phyloP scores from a whole-genome alignment of 2,329 filamentous ascomycete species.

The Emergomyces africanus region DNA sequence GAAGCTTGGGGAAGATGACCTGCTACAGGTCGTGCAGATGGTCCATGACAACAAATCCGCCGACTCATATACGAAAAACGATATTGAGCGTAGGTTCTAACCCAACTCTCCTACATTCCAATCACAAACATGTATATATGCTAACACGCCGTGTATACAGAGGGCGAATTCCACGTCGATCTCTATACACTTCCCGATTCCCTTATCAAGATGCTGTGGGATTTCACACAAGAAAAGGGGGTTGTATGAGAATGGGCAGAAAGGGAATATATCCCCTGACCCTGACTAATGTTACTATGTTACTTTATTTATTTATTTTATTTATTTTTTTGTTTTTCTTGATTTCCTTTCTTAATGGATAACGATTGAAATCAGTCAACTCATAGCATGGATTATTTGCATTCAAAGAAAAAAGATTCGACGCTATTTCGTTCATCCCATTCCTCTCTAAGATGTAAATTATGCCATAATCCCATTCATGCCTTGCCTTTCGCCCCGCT shows the following conservation, averaged over 20 bases:
- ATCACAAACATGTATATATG: neutral
- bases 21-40: slow-evolving; percentile 91
- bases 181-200: slow-evolving; percentile 90
- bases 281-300: neutral
- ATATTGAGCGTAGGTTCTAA: slow-evolving; percentile 67
- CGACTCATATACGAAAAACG: slow-evolving; percentile 94
- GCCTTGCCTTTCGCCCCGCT: too few species aligned
- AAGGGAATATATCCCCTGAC: neutral
- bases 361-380: neutral
- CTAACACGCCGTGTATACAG: slow-evolving; percentile 37
- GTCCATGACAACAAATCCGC: slow-evolving; percentile 94
- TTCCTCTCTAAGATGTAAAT: neutral
- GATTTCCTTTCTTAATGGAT: neutral
- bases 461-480: neutral
- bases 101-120: neutral
- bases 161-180: slow-evolving; percentile 96
- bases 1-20: slow-evolving; percentile 81
- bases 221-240: slow-evolving; percentile 50
- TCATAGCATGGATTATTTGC: too few species aligned
- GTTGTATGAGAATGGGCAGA: slow-evolving; percentile 17
- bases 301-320: too few species aligned
- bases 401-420: neutral
- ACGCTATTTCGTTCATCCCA: neutral
- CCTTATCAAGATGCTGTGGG: slow-evolving; percentile 90
- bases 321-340: neutral